Evolutionary conservation across 495 filamentous ascomycete genomes (phyloP), one percentile per base, ranked within the genome.

Genomic region (Podospora bellae-mahoneyi): DNA sequence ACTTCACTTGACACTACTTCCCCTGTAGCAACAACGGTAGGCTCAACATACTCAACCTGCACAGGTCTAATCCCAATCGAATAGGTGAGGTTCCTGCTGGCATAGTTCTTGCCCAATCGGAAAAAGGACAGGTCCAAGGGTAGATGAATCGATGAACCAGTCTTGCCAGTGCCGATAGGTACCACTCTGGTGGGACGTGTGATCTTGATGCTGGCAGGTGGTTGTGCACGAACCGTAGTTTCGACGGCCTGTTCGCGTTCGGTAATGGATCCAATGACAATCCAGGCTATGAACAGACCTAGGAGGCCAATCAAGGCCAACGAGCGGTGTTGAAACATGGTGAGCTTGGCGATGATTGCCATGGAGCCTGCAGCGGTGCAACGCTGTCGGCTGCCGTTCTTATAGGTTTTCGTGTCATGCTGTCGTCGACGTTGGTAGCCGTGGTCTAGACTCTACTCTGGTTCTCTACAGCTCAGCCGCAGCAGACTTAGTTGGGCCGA

Each of bases 291-390:
- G 3, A 58, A 58, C 1, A 58, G 55, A 19, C 55, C 55, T 9
- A 58, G 55, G n/a, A 58, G 55, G 55, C 55, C 55, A 26, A 58
- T 58, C n/a, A 58, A 26, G 55, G 55, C 55, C 55, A 58, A n/a
- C 3, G n/a, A 19, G 18, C 55, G 55, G 0, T 19, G n/a, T 26
- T 19, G 5, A 10, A 58, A 58, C 55, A 58, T 58, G n/a, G 55
- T 23, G 55, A 19, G 23, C 55, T 48, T 48, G 39, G 39, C 39
- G 39, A 13, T 48, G 2, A 48, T 9, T 48, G 39, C 13, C 15
- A 5, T 13, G 5, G 15, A 6, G 39, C 13, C 39, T 48, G 39
- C 5, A 13, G 39, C 13, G 15, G 39, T 48, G 39, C 39, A 18
- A 48, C 39, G 13, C 30, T 48, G 39, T 16, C 39, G 39, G 39